Evolutionary conservation across 2,329 filamentous ascomycete species (phyloP), one percentile per base, ranked within the genome.

Genomic region (Cryphonectria radicalis): DNA sequence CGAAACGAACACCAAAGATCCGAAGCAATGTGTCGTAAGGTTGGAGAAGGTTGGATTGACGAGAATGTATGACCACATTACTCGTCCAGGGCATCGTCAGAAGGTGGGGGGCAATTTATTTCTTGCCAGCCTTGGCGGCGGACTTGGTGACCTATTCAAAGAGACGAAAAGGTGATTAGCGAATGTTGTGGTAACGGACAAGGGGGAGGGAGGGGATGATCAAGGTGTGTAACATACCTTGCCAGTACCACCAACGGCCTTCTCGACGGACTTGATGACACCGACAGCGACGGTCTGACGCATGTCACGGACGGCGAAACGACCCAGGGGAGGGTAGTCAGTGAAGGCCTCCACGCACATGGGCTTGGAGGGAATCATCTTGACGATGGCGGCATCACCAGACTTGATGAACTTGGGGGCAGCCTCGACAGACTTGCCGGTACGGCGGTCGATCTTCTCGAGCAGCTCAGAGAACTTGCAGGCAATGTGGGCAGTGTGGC

Each of bases 321-420:
- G 95, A 85, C 96, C 96, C 81, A 99, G 94, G 86, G 96, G 96
- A 82, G 96, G 95, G 91, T 98, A 99, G 84, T 98, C 94, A 82
- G 95, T 98, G 94, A 98, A 99, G 80, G 96, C 89, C 94, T 99
- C 96, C 86, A 99, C 96, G 87, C 96, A 99, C 96, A 99, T 99
- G 84, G 96, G 96, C 95, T 99, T 99, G 89, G 95, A 98, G 84
- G 96, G 96, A 90, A 98, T 84, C 96, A 99, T 98, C 94, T 98
- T 98, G 89, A 99, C 96, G 88, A 99, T 99, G 86, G 95, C 95
- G 79, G 96, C 95, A 86, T 99, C 96, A 92, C 96, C 96, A 82
- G 95, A 98, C 94, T 99, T 99, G 93, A 99, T 95, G 92, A 98
- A 98, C 93, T 99, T 99, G 88, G 96, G 96, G 82, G 82, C 84